Percentiles rank a stretch among this genome's conserved stretches.
These are phyloP conservation scores for Blumeriella jaapii DNA, from an alignment of 2,329 filamentous ascomycete species.

Conservation along the genomic window DNA sequence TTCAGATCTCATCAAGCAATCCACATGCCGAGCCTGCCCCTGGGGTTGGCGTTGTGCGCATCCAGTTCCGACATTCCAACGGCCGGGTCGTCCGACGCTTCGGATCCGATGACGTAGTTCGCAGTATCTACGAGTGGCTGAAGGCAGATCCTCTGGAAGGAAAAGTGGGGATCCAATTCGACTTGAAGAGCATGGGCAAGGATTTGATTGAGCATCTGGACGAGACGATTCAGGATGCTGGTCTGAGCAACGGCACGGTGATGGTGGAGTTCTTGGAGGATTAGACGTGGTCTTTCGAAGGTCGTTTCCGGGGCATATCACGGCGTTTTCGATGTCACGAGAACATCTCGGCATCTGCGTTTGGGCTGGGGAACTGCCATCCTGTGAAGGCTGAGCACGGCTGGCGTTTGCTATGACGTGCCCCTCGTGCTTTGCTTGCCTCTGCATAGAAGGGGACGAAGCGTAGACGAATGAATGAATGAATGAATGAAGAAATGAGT, in stretches of 20 bases:
- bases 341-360: slow-evolving; percentile 1
- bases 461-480: too few relatives aligned
- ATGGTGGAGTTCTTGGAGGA: slow-evolving; percentile 81
- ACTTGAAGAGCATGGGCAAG: slow-evolving; percentile 77
- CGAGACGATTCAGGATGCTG: slow-evolving; percentile 64
- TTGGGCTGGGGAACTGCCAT: background rate
- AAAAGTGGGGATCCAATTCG: slow-evolving; percentile 68
- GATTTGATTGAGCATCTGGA: slow-evolving; percentile 67
- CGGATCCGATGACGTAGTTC: slow-evolving; percentile 60
- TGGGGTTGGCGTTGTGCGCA: slow-evolving; percentile 65
- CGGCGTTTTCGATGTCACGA: slow-evolving; percentile 8
- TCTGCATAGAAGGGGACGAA: too few relatives aligned
- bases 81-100: slow-evolving; percentile 87
- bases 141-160: slow-evolving; percentile 79
- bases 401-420: too few relatives aligned
- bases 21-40: slow-evolving; percentile 70
- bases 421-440: too few relatives aligned
- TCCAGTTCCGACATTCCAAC: slow-evolving; percentile 81
- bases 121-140: slow-evolving; percentile 88
- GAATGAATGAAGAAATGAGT: too few relatives aligned
- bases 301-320: background rate
- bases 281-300: slow-evolving; percentile 8
- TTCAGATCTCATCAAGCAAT: slow-evolving; percentile 56
- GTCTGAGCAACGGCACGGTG: slow-evolving; percentile 83
- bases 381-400: too few relatives aligned